Evolutionary conservation across 2,329 filamentous ascomycete species (phyloP).

Genomic region (Xylaria hypoxylon): DNA sequence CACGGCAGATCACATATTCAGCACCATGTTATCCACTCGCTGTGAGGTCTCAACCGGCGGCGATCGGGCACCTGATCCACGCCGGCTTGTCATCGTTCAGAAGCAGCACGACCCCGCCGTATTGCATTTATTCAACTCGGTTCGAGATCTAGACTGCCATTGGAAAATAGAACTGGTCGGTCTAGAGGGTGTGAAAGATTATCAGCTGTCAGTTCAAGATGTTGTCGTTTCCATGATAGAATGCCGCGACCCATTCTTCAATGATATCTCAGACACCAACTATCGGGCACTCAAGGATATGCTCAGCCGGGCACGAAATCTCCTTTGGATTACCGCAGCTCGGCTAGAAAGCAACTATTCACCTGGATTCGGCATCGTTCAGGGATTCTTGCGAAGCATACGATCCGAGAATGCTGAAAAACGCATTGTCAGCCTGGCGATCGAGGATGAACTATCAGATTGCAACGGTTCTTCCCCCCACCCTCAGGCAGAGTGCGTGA

Average conservation of each 20-base stretch:
- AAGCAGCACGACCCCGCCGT: too few relatives aligned
- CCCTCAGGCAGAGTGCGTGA: not conserved
- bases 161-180: not conserved
- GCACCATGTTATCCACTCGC: too few relatives aligned
- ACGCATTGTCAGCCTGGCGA: not conserved
- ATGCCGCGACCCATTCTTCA: not conserved
- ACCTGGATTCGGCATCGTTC: not conserved
- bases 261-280: not conserved
- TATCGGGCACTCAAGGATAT: not conserved
- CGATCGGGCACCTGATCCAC: too few relatives aligned
- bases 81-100: too few relatives aligned
- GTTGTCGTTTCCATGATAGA: slow-evolving; percentile 2
- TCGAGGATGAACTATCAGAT: not conserved
- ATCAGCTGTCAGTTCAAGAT: not conserved
- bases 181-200: not conserved
- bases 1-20: too few relatives aligned
- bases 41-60: too few relatives aligned
- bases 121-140: not conserved
- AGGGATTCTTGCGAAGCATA: slow-evolving; percentile 4
- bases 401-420: not conserved
- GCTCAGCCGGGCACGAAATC: not conserved
- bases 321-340: slow-evolving; percentile 6
- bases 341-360: not conserved
- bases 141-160: not conserved
- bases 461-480: not conserved